A percentile compares a stretch with the other conserved stretches of the same genome.
These are phyloP conservation scores for Pinguiococcus pyrenoidosus DNA, from an alignment of 108 stramenopile species.

Conservation along the genomic window DNA sequence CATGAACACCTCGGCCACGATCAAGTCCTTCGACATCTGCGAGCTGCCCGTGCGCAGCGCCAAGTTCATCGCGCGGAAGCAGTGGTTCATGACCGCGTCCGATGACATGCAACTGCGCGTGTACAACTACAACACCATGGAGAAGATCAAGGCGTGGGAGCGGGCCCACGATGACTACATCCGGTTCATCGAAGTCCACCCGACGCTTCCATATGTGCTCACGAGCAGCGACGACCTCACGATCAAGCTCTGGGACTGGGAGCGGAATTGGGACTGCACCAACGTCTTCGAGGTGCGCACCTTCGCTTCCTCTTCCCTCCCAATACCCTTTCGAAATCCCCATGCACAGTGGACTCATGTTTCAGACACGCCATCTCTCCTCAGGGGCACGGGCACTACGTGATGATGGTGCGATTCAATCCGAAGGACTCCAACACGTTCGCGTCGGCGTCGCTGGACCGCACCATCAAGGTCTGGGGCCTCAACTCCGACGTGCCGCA, in stretches of 20 bases:
- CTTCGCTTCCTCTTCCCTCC: neutral
- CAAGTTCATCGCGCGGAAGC: constrained; percentile 86
- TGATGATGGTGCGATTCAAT: constrained; percentile 98
- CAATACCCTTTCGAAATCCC: neutral
- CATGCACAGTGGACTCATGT: constrained; percentile 1
- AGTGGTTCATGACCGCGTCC: constrained; percentile 82
- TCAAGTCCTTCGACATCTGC: constrained; percentile 87
- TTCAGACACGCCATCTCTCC: too few relatives aligned
- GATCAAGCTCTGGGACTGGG: constrained; percentile 98
- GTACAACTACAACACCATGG: constrained; percentile 99
- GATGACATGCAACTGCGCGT: constrained; percentile 66
- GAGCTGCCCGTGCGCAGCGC: constrained; percentile 91
- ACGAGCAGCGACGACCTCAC: constrained; percentile 87
- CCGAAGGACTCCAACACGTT: constrained; percentile 98
- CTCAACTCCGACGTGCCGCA: constrained; percentile 70
- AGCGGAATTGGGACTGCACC: constrained; percentile 80
- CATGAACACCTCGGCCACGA: constrained; percentile 3
- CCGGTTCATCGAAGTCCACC: constrained; percentile 90
- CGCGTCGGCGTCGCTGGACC: constrained; percentile 87
- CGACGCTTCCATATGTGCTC: constrained; percentile 78
- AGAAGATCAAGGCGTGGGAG: constrained; percentile 91
- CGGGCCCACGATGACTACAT: constrained; percentile 98
- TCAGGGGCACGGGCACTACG: constrained; percentile 97
- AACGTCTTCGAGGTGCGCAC: constrained; percentile 45
- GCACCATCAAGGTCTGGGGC: constrained; percentile 91